phyloP scores from a whole-genome alignment of 768 basidiomycete genomes.

The Phanerodontia chrysosporium region DNA sequence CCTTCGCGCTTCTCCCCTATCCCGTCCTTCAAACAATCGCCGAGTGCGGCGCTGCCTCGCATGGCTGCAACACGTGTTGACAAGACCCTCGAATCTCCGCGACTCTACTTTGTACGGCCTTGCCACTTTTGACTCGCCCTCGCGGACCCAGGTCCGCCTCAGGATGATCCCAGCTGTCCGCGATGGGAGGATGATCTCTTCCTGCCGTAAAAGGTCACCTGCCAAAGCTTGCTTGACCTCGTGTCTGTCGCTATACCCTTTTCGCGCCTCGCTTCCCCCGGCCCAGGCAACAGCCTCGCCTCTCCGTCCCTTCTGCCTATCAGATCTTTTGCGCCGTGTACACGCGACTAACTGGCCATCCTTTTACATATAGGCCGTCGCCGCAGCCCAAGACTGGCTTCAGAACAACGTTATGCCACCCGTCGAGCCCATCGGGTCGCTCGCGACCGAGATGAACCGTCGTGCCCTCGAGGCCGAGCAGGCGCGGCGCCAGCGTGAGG shows the following conservation, averaged over 20 bases:
- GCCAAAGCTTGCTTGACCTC: neutral
- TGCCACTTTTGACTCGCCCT: neutral
- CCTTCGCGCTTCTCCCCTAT: no score
- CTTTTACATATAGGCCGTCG: constrained; percentile 7
- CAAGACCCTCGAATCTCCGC: neutral
- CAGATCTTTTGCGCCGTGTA: neutral
- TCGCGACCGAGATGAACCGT: constrained; percentile 75
- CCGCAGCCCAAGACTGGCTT: constrained; percentile 64
- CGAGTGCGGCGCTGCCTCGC: neutral
- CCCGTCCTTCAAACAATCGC: no score
- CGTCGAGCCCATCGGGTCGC: constrained; percentile 59
- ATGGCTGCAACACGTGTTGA: neutral
- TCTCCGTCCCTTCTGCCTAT: neutral
- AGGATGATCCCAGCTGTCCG: neutral
- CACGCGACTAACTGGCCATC: neutral
- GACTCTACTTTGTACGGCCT: neutral
- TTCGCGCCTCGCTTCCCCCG: neutral
- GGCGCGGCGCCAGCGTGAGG: constrained; percentile 51
- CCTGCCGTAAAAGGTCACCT: neutral
- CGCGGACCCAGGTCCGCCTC: neutral
- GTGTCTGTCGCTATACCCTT: neutral
- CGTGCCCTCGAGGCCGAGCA: constrained; percentile 69
- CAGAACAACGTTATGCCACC: constrained; percentile 50
- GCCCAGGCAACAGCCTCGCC: neutral
- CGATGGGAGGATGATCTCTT: neutral